These are phyloP conservation scores for Myriangium duriaei DNA, from an alignment of 2,329 filamentous ascomycete species.

Conservation along the genomic window DNA sequence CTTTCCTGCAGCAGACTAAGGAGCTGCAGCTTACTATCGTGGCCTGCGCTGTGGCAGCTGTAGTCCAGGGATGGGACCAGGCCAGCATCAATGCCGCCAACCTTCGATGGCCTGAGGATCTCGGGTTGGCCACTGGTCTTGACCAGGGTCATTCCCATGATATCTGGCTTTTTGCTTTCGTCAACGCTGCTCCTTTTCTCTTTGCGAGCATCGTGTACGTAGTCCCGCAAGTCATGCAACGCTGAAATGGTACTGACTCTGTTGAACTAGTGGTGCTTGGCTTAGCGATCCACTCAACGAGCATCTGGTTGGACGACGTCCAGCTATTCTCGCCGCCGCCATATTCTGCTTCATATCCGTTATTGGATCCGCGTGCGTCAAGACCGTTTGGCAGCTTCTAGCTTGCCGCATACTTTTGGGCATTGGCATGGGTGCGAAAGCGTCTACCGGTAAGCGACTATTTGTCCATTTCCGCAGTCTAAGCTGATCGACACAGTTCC, in stretches of 20 bases:
- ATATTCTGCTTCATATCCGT: conserved; percentile 20
- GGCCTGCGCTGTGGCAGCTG: conserved; percentile 22
- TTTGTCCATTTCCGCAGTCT: background rate
- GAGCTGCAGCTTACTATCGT: conserved; percentile 21
- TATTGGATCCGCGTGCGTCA: conserved; percentile 19
- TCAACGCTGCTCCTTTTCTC: conserved; percentile 24
- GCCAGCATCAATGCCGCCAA: conserved; percentile 23
- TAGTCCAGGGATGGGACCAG: conserved; percentile 26
- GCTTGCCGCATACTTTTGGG: conserved; percentile 22
- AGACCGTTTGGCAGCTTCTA: conserved; percentile 20
- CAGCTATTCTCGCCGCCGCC: conserved; percentile 20
- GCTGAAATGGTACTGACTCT: no score
- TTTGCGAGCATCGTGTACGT: conserved; percentile 19
- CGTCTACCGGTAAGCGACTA: conserved; percentile 13
- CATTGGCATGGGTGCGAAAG: conserved; percentile 24
- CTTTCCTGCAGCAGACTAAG: conserved; percentile 21
- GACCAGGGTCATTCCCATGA: conserved; percentile 13
- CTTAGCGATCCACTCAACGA: conserved; percentile 23
- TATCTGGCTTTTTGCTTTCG: conserved; percentile 21
- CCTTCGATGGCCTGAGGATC: conserved; percentile 20
- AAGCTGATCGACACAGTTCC: background rate
- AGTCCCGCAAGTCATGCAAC: no score
- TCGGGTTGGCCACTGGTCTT: conserved; percentile 15
- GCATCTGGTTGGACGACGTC: conserved; percentile 19
- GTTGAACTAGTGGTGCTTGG: conserved; percentile 12